phyloP scores from a whole-genome alignment of 2,329 filamentous ascomycete species.

The Pseudocercospora pini-densiflorae region DNA sequence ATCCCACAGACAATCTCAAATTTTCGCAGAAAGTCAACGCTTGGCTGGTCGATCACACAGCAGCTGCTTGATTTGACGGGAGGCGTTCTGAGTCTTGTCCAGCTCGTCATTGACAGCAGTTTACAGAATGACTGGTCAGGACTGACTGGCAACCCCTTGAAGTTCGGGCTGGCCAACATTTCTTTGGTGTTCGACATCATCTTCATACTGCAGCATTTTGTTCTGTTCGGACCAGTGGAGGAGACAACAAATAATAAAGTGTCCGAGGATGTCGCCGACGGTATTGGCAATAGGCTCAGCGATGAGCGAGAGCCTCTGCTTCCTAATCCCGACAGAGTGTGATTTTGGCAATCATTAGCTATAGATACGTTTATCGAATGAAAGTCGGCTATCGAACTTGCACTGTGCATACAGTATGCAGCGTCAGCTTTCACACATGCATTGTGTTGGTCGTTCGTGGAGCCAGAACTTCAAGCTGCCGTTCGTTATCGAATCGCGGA shows the following conservation, averaged over 20 bases:
- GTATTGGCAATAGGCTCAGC: background rate
- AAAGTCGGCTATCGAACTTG: background rate
- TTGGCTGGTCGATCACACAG: constrained; percentile 86
- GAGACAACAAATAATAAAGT: constrained; percentile 8
- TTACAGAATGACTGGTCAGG: constrained; percentile 87
- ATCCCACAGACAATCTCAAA: constrained; percentile 85
- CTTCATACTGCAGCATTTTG: constrained; percentile 88
- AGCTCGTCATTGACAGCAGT: constrained; percentile 84
- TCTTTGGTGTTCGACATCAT: constrained; percentile 84
- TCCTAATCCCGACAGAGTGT: background rate
- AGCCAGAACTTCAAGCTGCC: too few species aligned
- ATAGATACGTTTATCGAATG: background rate
- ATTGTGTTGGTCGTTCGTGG: too few species aligned
- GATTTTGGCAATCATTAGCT: background rate
- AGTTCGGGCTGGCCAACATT: constrained; percentile 83
- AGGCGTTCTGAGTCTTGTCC: constrained; percentile 77
- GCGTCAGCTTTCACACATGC: too few species aligned
- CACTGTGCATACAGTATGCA: too few species aligned
- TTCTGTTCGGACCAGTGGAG: constrained; percentile 64
- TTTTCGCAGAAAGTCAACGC: constrained; percentile 80
- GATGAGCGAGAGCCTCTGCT: constrained; percentile 15
- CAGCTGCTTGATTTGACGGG: constrained; percentile 85
- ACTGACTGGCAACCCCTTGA: constrained; percentile 87
- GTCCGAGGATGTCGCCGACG: background rate
- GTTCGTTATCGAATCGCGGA: too few species aligned